Base-by-base conservation (phyloP, 371 early-diverging fungal genomes). In the Mortierella sp. region DNA sequence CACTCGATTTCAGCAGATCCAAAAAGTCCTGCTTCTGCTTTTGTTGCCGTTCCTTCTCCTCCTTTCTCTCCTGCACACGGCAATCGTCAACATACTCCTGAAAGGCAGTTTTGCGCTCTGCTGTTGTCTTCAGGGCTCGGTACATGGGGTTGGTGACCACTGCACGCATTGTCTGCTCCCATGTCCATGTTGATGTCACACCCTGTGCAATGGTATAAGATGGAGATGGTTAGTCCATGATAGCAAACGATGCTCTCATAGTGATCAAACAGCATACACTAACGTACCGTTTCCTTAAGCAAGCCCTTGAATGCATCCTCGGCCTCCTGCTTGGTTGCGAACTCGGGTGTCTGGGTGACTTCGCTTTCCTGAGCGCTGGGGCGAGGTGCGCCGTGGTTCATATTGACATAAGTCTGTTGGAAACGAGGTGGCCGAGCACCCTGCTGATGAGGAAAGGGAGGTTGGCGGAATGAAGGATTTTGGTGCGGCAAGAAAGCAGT, bases 111-210 rank as follows among this genome's bases (percentile, higher is more conserved):
- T 96, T 96, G 58, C 97, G 92, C 76, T 97, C 97, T 0, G 91
- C 83, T 24, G 94, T 88, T 0, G 98, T 95, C 76, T 95, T 94
- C 52, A 99, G 86, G 3, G 96, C 93, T n/a, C 96, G 90, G 82
- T 97, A 98, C 82, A 95, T 88, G 0, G 97, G 96, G 74, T 97
- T 93, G 65, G 92, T 93, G 71, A 95, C 95, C 19, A 96, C 94
- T 7, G 94, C 94, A 13, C 96, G 93, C 94, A 98, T 95, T 10
- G 97, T 95, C 77, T 96, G 94, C 74, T 97, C 97, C 98, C 98
- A 98, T 5, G 94, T 94, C 97, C 97, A 97, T 50, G 93, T 91
- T 21, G 95, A 86, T 65, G 91, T 91, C 0, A 97, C 97, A 26
- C 94, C 94, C 93, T 95, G 81, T 95, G 81, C 42, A 8, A 31